Conservation (phyloP, 345 rosid species). For the Aquilaria sinensis region DNA sequence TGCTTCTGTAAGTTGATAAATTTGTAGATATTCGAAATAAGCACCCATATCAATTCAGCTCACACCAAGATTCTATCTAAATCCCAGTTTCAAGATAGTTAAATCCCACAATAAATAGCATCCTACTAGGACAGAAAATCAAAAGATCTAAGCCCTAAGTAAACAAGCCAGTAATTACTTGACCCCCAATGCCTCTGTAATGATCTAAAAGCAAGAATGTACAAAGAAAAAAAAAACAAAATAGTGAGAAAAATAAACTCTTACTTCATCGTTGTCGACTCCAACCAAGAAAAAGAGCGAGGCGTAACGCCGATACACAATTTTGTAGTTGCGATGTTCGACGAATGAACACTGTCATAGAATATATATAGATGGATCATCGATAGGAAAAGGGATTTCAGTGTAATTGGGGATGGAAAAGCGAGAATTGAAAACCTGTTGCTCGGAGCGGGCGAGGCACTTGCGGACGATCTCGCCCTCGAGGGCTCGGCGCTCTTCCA, state of each 20-base stretch:
- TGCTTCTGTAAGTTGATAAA: no score
- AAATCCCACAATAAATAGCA: no score
- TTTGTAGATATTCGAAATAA: no score
- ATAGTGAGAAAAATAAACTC: conserved; percentile 8
- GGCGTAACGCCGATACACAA: conserved; percentile 90
- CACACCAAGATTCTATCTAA: no score
- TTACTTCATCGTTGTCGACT: conserved; percentile 91
- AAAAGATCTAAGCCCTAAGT: no score
- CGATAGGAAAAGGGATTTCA: background rate
- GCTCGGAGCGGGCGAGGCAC: conserved; percentile 96
- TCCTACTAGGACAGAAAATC: no score
- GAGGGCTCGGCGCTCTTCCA: conserved; percentile 95
- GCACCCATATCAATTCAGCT: no score
- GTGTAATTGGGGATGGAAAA: background rate
- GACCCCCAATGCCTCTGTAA: background rate
- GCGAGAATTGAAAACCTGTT: conserved; percentile 44
- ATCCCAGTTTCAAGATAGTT: no score
- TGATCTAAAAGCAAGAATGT: no score
- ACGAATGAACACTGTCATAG: conserved; percentile 83
- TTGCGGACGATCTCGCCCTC: conserved; percentile 99
- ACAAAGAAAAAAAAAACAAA: background rate
- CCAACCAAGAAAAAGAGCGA: conserved; percentile 96
- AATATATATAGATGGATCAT: background rate
- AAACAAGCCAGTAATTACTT: conserved; percentile 1
- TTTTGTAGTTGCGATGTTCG: conserved; percentile 97